Evolutionary conservation across 179 eudicot species (phyloP), one percentile per base, ranked within the genome.

Genomic region (Spinacia oleracea): DNA sequence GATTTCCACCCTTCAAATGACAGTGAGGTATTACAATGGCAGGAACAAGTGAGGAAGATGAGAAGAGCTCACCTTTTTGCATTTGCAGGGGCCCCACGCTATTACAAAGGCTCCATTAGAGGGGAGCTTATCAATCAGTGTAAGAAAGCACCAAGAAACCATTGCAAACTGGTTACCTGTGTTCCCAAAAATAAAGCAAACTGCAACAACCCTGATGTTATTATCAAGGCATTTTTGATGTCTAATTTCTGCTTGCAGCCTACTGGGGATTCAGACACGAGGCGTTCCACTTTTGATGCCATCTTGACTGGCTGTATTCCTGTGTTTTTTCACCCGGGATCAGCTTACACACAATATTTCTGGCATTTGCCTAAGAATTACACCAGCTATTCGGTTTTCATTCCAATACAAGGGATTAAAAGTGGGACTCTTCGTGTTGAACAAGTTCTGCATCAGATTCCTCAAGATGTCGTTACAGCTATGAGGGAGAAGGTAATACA

Each of bases 211-310:
- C 85, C 82, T 4, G 71, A 53, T 32, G 55, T 72, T 46, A 70
- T 83, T 45, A 66, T 83, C n/a, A 72, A 72, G 6, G 69, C 55
- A 50, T 83, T 70, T 43, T 42, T 79, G 83, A 58, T 35, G 74
- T 63, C 85, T 14, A 66, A 83, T 34, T 83, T 83, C 40, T 83
- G 85, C 55, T 31, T 83, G 45, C 85, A 79, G 50, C 85, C 83
- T 23, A 50, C 85, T 0, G 85, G 85, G 63, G 85, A 83, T 27
- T 76, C 83, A 2, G 35, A 68, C 31, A 79, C 85, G 11, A 64
- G 85, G 43, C 80, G 85, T 59, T 83, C 85, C 69, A 79, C 77
- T 21, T 83, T 83, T n/a, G 85, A 83, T 38, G 79, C 85, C 9
- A 79, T 83, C 31, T 64, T 83, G 21, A 76, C 80, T 2, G 85